Conservation (phyloP, 768 basidiomycete genomes). For the Gymnopilus junonius region DNA sequence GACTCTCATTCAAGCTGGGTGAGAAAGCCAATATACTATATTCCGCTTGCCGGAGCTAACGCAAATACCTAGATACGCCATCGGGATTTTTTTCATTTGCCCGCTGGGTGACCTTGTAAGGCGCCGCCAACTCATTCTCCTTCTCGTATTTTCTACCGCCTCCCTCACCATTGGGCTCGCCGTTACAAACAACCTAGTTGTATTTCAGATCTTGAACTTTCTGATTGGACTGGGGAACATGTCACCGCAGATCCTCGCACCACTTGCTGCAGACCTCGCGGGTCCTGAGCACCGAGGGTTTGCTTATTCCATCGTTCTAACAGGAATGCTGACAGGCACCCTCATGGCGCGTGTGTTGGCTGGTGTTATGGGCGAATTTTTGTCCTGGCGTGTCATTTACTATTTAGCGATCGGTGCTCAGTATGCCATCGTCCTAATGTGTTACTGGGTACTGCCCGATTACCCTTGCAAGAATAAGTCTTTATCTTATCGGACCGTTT, state of each 20-base stretch:
- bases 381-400: constrained; percentile 74
- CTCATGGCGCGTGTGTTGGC: constrained; percentile 75
- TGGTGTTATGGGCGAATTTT: constrained; percentile 73
- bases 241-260: constrained; percentile 76
- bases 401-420: constrained; percentile 78
- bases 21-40: background rate
- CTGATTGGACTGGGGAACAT: constrained; percentile 72
- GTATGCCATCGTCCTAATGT: constrained; percentile 52
- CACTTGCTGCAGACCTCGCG: constrained; percentile 80
- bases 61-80: constrained; percentile 55
- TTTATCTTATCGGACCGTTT: constrained; percentile 67
- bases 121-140: constrained; percentile 68
- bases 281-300: constrained; percentile 72
- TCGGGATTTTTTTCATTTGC: constrained; percentile 72
- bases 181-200: constrained; percentile 55
- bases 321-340: constrained; percentile 69
- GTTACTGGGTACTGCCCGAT: constrained; percentile 74
- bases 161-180: constrained; percentile 73
- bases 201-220: constrained; percentile 73
- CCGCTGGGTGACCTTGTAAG: constrained; percentile 85
- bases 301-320: constrained; percentile 75
- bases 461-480: constrained; percentile 75
- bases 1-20: constrained; percentile 71
- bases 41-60: background rate
- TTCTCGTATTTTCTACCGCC: constrained; percentile 55